These are phyloP conservation scores for Metschnikowia drakensbergensis DNA, from an alignment of 805 yeast genomes.

Conservation along the genomic window DNA sequence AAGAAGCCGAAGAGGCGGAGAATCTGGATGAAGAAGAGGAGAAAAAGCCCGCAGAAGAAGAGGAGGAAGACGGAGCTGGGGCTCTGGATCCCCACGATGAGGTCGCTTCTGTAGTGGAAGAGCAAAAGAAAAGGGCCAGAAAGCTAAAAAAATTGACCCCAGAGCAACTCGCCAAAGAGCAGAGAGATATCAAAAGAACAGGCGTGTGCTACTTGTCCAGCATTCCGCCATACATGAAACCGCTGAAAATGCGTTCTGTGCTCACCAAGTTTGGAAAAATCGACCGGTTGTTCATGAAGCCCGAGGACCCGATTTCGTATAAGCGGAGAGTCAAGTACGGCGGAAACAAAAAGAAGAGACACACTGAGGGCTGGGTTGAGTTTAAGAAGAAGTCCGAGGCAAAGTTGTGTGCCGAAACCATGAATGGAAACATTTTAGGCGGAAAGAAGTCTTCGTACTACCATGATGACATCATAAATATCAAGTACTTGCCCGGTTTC, in stretches of 20 bases:
- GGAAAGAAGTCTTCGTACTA: constrained; percentile 89
- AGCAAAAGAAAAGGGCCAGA: constrained; percentile 16
- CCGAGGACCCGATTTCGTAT: constrained; percentile 68
- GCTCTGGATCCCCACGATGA: constrained; percentile 11
- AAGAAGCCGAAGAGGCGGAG: constrained; percentile 5
- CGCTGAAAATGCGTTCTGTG: constrained; percentile 80
- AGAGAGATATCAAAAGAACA: constrained; percentile 58
- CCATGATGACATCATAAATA: constrained; percentile 89
- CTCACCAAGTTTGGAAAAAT: constrained; percentile 78
- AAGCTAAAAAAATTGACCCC: constrained; percentile 56
- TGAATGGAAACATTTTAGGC: constrained; percentile 86
- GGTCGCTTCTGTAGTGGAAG: constrained; percentile 14
- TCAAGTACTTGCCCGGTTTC: constrained; percentile 85
- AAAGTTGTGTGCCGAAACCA: constrained; percentile 76
- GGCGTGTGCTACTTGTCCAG: constrained; percentile 93
- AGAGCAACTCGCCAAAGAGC: constrained; percentile 50
- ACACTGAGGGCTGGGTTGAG: constrained; percentile 97
- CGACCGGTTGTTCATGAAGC: constrained; percentile 83
- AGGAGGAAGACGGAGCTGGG: constrained; percentile 3
- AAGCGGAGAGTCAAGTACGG: constrained; percentile 75
- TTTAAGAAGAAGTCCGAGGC: constrained; percentile 81
- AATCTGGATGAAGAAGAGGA: constrained; percentile 3
- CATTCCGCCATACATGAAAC: constrained; percentile 97
- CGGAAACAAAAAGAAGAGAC: constrained; percentile 85
- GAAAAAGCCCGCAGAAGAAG: neutral